Evolutionary conservation across 768 basidiomycete species (phyloP), one percentile per base, ranked within the genome.

Genomic region (Trametes cingulata): DNA sequence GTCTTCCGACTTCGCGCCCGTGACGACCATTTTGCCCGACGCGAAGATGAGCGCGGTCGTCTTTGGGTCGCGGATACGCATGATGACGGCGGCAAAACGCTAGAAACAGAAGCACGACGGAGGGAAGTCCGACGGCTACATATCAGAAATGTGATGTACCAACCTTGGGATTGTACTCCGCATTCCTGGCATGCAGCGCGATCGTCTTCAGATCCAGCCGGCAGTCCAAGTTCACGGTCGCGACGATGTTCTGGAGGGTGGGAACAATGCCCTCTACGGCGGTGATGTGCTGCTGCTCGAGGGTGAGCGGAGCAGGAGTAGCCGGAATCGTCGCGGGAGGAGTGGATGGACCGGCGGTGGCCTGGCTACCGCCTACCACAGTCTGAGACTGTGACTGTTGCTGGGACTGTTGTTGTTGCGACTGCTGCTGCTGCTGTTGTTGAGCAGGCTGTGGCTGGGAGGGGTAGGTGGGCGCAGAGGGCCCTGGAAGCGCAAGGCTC

Each of bases 31-130:
- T 85, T 98, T 99, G 72, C 97, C 97, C 58, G 94, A 96, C 35
- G 97, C 97, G 75, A 99, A 99, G 76, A 99, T 98, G 67, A 99
- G 86, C 22, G 96, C 97, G 52, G 97, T 99, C 60, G 97, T 99
- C 82, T 99, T 99, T 51, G 97, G 97, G 69, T 98, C 97, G 67
- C 97, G 95, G 72, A 99, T 98, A 76, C 97, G 93, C 97, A 99
- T 99, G 78, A 99, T 98, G 67, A 98, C 97, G 61, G 97, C 97
- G 68, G 96, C 97, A 81, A 99, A 99, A 89, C 97, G 97, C 97
- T 99, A 80, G 56, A 78, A 71, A 73, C 77, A 33, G 74, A 78
- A 76, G 80, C 76, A 81, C 78, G 77, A 78, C 79, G 77, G 71
- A 68, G 69, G 80, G 78, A 78, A 84, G 84, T 82, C 84, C 81